These are phyloP conservation scores for Eucalyptus cladocalyx DNA, from an alignment of 345 rosid species.

Conservation along the genomic window DNA sequence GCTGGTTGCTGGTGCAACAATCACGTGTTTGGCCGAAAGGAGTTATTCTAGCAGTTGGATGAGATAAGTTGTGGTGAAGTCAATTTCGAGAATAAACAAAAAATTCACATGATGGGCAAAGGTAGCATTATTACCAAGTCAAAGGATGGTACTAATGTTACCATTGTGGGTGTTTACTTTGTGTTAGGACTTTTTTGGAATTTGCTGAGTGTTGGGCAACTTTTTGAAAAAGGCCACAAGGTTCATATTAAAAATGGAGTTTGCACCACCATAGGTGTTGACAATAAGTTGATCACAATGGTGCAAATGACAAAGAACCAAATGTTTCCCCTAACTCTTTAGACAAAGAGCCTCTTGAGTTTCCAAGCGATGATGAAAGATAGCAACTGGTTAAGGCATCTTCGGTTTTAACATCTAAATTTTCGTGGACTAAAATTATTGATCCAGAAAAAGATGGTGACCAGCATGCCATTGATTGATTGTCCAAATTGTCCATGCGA, in stretches of 20 bases:
- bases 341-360: background rate
- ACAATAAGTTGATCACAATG: background rate
- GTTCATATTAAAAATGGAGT: background rate
- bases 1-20: background rate
- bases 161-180: background rate
- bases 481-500: background rate
- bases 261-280: background rate
- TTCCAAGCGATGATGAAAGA: background rate
- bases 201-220: background rate
- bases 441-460: background rate
- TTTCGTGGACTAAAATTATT: too few relatives aligned
- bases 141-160: background rate
- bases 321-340: background rate
- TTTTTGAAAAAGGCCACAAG: background rate
- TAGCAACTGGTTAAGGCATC: background rate
- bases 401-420: background rate
- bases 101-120: background rate
- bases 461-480: background rate
- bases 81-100: background rate
- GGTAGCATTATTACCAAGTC: background rate
- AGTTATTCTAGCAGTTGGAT: background rate
- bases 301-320: background rate
- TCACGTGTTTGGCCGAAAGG: background rate
- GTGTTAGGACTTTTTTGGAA: background rate
- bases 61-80: background rate